These are phyloP conservation scores for Colletotrichum nymphaeae DNA, from an alignment of 2,329 filamentous ascomycete genomes.

Conservation along the genomic window DNA sequence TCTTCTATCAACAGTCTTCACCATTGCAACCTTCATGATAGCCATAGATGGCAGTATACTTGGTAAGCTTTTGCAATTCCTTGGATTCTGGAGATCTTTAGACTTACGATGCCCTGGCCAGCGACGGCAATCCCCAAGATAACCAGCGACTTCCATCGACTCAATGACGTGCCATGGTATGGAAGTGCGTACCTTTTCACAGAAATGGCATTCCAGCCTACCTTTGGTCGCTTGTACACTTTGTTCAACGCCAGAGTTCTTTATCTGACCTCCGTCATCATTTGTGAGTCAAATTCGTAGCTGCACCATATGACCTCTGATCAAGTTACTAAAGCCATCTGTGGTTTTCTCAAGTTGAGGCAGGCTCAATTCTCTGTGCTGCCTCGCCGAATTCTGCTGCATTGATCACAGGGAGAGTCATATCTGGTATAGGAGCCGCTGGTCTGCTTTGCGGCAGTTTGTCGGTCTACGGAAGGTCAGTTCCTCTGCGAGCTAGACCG, in stretches of 20 bases:
- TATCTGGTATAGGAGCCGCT: background rate
- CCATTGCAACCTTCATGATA: slow-evolving; percentile 7
- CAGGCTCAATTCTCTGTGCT: background rate
- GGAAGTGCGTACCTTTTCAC: slow-evolving; percentile 55
- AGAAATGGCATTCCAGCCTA: background rate
- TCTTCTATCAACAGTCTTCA: background rate
- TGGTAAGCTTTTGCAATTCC: background rate
- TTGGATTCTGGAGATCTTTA: too few relatives aligned
- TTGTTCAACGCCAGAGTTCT: slow-evolving; percentile 38
- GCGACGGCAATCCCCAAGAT: slow-evolving; percentile 57
- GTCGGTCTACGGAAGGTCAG: background rate
- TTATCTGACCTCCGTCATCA: slow-evolving; percentile 42
- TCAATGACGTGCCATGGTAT: slow-evolving; percentile 67
- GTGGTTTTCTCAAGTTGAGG: background rate
- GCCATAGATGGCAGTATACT: slow-evolving; percentile 3
- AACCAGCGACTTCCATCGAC: slow-evolving; percentile 60
- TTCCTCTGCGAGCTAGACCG: background rate
- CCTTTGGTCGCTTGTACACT: background rate
- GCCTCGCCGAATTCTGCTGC: background rate
- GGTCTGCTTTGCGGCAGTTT: background rate
- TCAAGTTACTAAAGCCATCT: too few relatives aligned
- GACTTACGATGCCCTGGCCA: background rate
- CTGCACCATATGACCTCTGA: too few relatives aligned
- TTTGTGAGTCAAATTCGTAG: slow-evolving; percentile 39
- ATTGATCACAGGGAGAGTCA: background rate